Conservation (phyloP, 164 flowering plant species). For the Nymphaea thermarum region DNA sequence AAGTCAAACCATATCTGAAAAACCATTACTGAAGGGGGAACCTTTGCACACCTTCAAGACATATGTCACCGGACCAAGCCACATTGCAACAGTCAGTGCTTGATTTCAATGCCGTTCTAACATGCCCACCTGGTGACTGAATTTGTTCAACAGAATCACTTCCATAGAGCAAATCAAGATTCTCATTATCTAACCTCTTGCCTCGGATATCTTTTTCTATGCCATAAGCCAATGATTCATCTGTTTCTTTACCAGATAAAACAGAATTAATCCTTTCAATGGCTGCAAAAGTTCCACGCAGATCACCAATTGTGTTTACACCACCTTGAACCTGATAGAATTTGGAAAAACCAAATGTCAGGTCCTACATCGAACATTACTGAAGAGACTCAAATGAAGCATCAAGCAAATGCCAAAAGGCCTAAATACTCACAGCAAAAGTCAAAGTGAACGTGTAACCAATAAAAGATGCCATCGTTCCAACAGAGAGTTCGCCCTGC, state of each 20-base stretch:
- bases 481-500: constrained; percentile 91
- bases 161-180: constrained; percentile 29
- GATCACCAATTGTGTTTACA: constrained; percentile 93
- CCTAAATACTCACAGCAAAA: constrained; percentile 68
- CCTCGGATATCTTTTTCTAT: constrained; percentile 61
- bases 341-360: constrained; percentile 7
- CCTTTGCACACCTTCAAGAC: constrained; percentile 68
- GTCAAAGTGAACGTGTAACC: constrained; percentile 96
- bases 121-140: constrained; percentile 20
- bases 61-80: constrained; percentile 74
- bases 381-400: background rate
- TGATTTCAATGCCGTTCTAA: constrained; percentile 59
- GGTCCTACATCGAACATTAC: background rate
- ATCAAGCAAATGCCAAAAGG: background rate
- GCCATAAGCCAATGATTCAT: constrained; percentile 82
- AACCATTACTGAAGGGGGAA: background rate
- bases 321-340: constrained; percentile 84
- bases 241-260: constrained; percentile 62
- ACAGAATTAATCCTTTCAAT: constrained; percentile 82
- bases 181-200: constrained; percentile 30
- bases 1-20: no score
- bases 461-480: constrained; percentile 84
- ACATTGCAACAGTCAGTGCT: constrained; percentile 34
- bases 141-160: constrained; percentile 24
- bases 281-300: constrained; percentile 85